Percentiles rank a stretch among this genome's conserved stretches.
These are phyloP conservation scores for Mycena vitilis DNA, from an alignment of 768 basidiomycete genomes.

Conservation along the genomic window DNA sequence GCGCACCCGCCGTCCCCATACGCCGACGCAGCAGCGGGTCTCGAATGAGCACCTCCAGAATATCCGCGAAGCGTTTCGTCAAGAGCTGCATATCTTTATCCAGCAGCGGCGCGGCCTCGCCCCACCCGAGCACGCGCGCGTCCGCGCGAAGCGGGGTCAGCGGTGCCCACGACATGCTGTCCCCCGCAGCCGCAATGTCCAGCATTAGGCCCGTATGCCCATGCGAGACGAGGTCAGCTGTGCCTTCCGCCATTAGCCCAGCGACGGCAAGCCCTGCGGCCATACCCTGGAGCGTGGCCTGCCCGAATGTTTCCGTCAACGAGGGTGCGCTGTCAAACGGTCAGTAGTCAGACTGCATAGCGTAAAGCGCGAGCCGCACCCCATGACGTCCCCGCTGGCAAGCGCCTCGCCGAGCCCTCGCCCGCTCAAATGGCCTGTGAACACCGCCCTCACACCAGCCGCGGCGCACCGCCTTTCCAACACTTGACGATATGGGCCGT, in stretches of 20 bases:
- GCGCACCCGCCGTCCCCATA: too few species aligned
- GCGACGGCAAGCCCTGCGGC: constrained; percentile 30
- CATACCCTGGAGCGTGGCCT: constrained; percentile 34
- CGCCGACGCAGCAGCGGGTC: too few species aligned
- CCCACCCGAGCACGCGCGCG: too few species aligned
- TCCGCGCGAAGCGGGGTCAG: too few species aligned
- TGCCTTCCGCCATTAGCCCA: constrained; percentile 30
- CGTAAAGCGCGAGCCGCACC: constrained; percentile 2
- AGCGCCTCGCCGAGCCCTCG: constrained; percentile 23
- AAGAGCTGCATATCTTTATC: too few species aligned
- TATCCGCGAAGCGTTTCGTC: too few species aligned
- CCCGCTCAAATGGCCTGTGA: constrained; percentile 28
- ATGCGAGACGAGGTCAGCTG: constrained; percentile 30
- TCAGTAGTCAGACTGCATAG: background rate
- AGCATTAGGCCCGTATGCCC: constrained; percentile 1
- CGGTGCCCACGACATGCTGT: too few species aligned
- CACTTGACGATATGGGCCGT: background rate
- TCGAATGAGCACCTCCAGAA: too few species aligned
- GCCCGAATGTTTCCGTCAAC: constrained; percentile 32
- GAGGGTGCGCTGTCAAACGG: constrained; percentile 20
- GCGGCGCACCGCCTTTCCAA: background rate
- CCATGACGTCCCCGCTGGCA: constrained; percentile 25
- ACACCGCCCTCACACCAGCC: background rate
- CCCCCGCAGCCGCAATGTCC: background rate
- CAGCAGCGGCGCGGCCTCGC: too few species aligned